phyloP scores from a whole-genome alignment of 192 early-diverging fungal species.

The Thamnidium elegans region DNA sequence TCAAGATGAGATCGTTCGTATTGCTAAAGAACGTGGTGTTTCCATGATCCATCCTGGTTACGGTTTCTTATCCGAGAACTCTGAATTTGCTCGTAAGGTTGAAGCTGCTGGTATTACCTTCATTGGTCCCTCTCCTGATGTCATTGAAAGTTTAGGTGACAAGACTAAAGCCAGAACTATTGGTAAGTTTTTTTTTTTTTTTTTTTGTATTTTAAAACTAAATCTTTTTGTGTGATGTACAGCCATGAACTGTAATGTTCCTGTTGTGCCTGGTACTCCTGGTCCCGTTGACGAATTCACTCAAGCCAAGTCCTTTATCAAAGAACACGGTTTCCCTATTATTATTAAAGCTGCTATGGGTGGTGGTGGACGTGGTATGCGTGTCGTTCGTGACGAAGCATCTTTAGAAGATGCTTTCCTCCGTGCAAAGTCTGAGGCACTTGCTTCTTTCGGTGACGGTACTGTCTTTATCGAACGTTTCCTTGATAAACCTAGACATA shows the following conservation, averaged over 20 bases:
- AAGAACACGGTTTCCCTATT: constrained; percentile 84
- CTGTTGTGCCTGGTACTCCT: constrained; percentile 91
- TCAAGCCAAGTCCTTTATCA: constrained; percentile 72
- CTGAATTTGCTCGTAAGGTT: constrained; percentile 87
- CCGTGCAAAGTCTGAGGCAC: constrained; percentile 84
- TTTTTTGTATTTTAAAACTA: not conserved
- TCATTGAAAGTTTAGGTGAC: constrained; percentile 89
- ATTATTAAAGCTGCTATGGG: constrained; percentile 98
- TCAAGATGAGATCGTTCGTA: constrained; percentile 87
- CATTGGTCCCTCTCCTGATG: constrained; percentile 80
- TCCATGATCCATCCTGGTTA: constrained; percentile 95
- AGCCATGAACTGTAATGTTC: constrained; percentile 80
- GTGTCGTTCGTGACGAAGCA: constrained; percentile 77
- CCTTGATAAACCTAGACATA: constrained; percentile 87
- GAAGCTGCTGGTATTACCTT: constrained; percentile 88
- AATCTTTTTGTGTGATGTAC: constrained; percentile 14
- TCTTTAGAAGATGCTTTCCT: constrained; percentile 78
- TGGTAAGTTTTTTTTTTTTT: constrained; percentile 48
- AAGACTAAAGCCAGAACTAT: constrained; percentile 90
- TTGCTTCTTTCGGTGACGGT: constrained; percentile 92
- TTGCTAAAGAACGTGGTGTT: constrained; percentile 78
- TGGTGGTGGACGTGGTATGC: constrained; percentile 96
- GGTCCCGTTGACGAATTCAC: constrained; percentile 69
- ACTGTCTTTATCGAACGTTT: constrained; percentile 95
- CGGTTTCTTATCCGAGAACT: constrained; percentile 94